Conservation (phyloP, 2,329 filamentous ascomycete genomes). For the Cladosporium sp. region DNA sequence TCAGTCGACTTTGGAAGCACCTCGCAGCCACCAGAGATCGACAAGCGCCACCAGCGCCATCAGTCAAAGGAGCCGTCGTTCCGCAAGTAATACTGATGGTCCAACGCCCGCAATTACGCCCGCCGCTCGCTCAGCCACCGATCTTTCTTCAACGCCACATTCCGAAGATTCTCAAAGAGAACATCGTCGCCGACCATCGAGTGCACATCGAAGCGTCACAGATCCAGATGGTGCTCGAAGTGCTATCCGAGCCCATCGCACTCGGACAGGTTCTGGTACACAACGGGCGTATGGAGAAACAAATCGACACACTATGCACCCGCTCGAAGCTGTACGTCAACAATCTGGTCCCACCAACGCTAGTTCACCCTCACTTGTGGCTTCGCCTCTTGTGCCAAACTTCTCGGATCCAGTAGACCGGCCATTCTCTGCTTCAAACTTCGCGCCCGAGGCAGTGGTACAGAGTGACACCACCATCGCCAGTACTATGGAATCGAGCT, state of each 20-base stretch:
- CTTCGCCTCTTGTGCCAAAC: slow-evolving; percentile 8
- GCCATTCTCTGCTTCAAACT: slow-evolving; percentile 23
- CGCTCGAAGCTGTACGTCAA: slow-evolving; percentile 14
- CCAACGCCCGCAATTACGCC: slow-evolving; percentile 43
- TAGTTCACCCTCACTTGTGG: slow-evolving; percentile 18
- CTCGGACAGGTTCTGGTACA: slow-evolving; percentile 15
- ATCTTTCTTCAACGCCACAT: slow-evolving; percentile 46
- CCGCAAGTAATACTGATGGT: slow-evolving; percentile 38
- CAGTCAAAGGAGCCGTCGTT: slow-evolving; percentile 24
- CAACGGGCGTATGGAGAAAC: neutral
- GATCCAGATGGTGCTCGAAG: slow-evolving; percentile 28
- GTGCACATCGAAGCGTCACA: slow-evolving; percentile 42
- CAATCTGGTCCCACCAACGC: slow-evolving; percentile 14
- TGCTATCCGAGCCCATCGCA: neutral
- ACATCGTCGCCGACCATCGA: slow-evolving; percentile 35
- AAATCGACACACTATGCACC: slow-evolving; percentile 9
- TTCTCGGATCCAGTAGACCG: slow-evolving; percentile 14
- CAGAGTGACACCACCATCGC: neutral
- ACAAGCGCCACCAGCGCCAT: slow-evolving; percentile 36
- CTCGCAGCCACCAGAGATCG: slow-evolving; percentile 40
- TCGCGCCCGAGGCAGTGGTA: slow-evolving; percentile 25
- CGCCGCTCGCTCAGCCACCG: slow-evolving; percentile 61
- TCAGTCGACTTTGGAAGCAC: slow-evolving; percentile 33
- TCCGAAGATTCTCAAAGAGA: slow-evolving; percentile 25
- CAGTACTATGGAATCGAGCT: neutral